Evolutionary conservation across 441 rosid genomes (phyloP), one percentile per base, ranked within the genome.

Genomic region (Hura crepitans): DNA sequence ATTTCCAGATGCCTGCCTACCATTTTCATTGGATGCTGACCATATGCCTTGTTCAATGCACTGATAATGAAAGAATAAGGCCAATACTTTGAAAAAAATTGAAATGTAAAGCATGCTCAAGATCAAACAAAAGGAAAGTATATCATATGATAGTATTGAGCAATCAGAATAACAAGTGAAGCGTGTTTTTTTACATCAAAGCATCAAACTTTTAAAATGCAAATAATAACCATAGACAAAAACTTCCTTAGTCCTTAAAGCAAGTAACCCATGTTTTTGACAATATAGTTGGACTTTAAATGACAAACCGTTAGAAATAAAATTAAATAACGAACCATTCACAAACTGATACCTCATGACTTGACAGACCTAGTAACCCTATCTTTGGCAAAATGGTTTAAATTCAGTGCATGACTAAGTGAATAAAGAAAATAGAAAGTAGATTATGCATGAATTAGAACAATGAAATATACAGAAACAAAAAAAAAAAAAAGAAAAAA

Each of bases 11-110:
- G 71, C 73, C 58, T 72, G 72, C 69, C 23, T 31, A 55, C 65
- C 68, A 33, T 62, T 81, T 75, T 71, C 81, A 37, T 75, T 75
- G 66, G 86, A 73, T 39, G 27, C 82, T 2, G 81, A 72, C 15
- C 90, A 78, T 70, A 83, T 81, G 53, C 89, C 90, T 77, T 84
- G 85, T 80, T 90, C 96, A 66, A 90, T 90, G 72, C 93, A 72
- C 96, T 86, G 82, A 79, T 20, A 62, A 57, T 43, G 58, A 69
- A 53, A 75, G 31, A 42, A 42, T 42, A 11, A 42, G 55, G 39
- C 55, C 20, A 71, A 56, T n/a, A 22, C 72, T 66, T 62, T 43
- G 73, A 18, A 62, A 13, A 37, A 42, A 69, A 66, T 25, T 22
- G 6, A 49, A 47, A 30, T 72, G 62, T 23, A 61, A 31, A 62